Evolutionary conservation across 768 basidiomycete genomes (phyloP).

Genomic region (Rhizopogon vinicolor): DNA sequence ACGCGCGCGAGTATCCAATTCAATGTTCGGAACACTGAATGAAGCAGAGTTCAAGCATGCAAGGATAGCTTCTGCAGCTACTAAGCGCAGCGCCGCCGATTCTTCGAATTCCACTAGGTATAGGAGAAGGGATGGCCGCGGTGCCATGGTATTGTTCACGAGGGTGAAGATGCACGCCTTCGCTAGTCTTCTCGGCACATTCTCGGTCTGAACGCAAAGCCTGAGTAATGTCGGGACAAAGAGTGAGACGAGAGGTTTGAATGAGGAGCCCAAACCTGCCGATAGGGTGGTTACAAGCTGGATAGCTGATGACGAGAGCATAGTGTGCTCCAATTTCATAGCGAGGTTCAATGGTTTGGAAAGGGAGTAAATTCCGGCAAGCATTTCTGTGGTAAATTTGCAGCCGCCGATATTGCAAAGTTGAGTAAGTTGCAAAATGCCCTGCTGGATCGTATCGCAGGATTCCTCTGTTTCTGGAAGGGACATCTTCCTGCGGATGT

Average conservation of each 20-base stretch:
- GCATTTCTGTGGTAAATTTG: slow-evolving; percentile 47
- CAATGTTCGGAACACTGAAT: slow-evolving; percentile 75
- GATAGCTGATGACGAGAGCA: slow-evolving; percentile 63
- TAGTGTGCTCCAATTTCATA: slow-evolving; percentile 69
- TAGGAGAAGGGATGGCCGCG: slow-evolving; percentile 45
- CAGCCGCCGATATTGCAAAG: slow-evolving; percentile 50
- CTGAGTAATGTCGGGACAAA: slow-evolving; percentile 68
- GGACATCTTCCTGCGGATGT: background rate
- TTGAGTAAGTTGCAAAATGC: slow-evolving; percentile 1
- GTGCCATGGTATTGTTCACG: slow-evolving; percentile 63
- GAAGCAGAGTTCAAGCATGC: slow-evolving; percentile 53
- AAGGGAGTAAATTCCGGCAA: slow-evolving; percentile 44
- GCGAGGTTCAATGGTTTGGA: slow-evolving; percentile 52
- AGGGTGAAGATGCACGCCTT: slow-evolving; percentile 53
- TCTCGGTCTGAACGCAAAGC: slow-evolving; percentile 72
- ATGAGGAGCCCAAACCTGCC: slow-evolving; percentile 50
- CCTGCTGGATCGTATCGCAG: too few species aligned
- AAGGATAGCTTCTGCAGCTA: slow-evolving; percentile 61
- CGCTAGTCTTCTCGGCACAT: slow-evolving; percentile 67
- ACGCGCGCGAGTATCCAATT: slow-evolving; percentile 57
- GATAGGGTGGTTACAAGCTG: slow-evolving; percentile 56
- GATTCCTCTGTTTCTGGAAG: too few species aligned
- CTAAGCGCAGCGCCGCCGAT: slow-evolving; percentile 56
- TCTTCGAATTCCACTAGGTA: slow-evolving; percentile 62
- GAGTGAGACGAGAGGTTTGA: slow-evolving; percentile 60